A percentile compares a stretch with the other conserved stretches of the same genome.
phyloP scores from a whole-genome alignment of 768 basidiomycete species.

The Brasilioporus rufonigricans region DNA sequence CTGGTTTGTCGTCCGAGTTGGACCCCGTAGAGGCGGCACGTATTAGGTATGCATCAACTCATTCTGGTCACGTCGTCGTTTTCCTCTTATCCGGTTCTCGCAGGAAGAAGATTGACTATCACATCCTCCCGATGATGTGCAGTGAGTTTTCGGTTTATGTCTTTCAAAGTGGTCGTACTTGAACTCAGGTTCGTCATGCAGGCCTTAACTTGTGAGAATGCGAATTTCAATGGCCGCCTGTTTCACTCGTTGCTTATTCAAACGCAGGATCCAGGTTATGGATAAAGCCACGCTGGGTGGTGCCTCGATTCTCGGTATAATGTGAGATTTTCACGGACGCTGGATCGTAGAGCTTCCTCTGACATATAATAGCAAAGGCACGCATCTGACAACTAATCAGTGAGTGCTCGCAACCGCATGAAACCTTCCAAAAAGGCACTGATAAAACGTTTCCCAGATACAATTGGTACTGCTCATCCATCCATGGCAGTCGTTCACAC shows the following conservation, averaged over 20 bases:
- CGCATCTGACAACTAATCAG: constrained; percentile 66
- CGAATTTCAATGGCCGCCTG: not conserved
- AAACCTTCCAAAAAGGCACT: not conserved
- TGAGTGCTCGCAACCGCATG: constrained; percentile 29
- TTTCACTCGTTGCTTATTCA: not conserved
- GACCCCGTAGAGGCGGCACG: constrained; percentile 52
- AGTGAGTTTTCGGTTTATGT: constrained; percentile 40
- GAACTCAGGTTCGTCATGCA: constrained; percentile 14
- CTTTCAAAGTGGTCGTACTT: not conserved
- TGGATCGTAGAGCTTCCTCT: not conserved
- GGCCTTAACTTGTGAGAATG: constrained; percentile 52
- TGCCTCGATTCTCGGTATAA: constrained; percentile 68
- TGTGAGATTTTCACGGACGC: constrained; percentile 35
- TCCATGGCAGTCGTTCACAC: not conserved
- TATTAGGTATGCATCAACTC: constrained; percentile 40
- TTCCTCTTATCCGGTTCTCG: not conserved
- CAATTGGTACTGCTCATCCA: constrained; percentile 48
- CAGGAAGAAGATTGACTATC: constrained; percentile 62
- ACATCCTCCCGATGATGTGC: constrained; percentile 71
- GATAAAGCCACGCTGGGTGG: constrained; percentile 72
- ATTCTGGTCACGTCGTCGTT: not conserved
- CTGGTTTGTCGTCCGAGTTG: constrained; percentile 41
- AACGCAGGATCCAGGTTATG: constrained; percentile 67
- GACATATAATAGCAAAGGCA: constrained; percentile 43
- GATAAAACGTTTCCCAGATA: constrained; percentile 40